Percentiles rank a stretch among this genome's conserved stretches.
phyloP scores from a whole-genome alignment of 805 yeast genomes.

The Komagataella pastoris region DNA sequence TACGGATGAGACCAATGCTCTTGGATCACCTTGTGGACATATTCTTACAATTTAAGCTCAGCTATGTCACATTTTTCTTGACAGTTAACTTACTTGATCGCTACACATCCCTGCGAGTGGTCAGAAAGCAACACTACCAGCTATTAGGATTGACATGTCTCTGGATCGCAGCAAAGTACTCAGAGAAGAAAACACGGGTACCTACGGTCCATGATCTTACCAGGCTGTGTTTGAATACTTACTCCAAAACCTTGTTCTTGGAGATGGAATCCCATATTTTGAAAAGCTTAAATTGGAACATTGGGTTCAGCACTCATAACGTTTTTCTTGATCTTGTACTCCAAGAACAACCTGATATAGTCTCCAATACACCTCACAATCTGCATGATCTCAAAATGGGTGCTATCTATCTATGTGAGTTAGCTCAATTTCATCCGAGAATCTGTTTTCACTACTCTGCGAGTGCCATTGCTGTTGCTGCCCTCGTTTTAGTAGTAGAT shows the following conservation, averaged over 20 bases:
- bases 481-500: constrained; percentile 15
- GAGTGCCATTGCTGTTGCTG: constrained; percentile 35
- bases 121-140: constrained; percentile 21
- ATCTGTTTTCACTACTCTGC: constrained; percentile 36
- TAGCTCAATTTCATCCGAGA: constrained; percentile 48
- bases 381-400: constrained; percentile 38
- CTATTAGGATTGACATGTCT: constrained; percentile 29
- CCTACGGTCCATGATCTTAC: constrained; percentile 38
- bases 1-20: constrained; percentile 10
- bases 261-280: constrained; percentile 61
- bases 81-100: constrained; percentile 25
- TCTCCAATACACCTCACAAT: constrained; percentile 13
- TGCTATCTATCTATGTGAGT: constrained; percentile 50
- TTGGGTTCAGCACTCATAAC: constrained; percentile 51
- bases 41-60: constrained; percentile 14
- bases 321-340: constrained; percentile 46
- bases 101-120: constrained; percentile 19
- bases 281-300: constrained; percentile 50
- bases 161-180: constrained; percentile 30
- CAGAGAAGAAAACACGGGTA: constrained; percentile 42
- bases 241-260: constrained; percentile 39
- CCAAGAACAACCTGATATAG: constrained; percentile 4
- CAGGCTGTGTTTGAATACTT: constrained; percentile 45
- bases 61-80: constrained; percentile 20
- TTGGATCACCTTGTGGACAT: constrained; percentile 19